phyloP scores from a whole-genome alignment of 352 stramenopile species.

The Phytophthora hybrid region DNA sequence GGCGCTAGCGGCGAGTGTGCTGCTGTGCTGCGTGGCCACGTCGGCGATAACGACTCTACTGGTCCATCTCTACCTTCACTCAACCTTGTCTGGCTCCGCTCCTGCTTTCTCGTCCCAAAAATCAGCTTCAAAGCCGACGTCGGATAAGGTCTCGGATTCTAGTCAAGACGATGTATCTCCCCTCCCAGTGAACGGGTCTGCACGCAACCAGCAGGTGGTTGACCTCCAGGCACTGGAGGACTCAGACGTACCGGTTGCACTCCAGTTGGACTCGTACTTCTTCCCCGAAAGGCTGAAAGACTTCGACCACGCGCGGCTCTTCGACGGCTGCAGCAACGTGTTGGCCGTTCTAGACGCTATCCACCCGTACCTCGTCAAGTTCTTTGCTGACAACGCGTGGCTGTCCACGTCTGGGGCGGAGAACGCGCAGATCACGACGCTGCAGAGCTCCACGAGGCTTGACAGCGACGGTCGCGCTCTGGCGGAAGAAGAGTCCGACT shows the following conservation, averaged over 20 bases:
- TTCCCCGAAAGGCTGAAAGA: slow-evolving; percentile 41
- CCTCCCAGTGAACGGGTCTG: not conserved
- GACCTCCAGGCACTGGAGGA: slow-evolving; percentile 38
- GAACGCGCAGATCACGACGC: slow-evolving; percentile 49
- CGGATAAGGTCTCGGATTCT: not conserved
- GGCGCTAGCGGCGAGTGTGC: slow-evolving; percentile 39
- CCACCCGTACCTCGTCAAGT: slow-evolving; percentile 60
- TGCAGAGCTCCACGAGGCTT: slow-evolving; percentile 46
- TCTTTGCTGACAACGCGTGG: slow-evolving; percentile 56
- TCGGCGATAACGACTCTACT: slow-evolving; percentile 51
- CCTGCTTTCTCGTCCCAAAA: not conserved
- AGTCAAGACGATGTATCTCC: slow-evolving; percentile 4
- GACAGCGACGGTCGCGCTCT: slow-evolving; percentile 41
- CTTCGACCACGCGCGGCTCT: slow-evolving; percentile 66
- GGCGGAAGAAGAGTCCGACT: slow-evolving; percentile 47
- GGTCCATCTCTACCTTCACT: slow-evolving; percentile 50
- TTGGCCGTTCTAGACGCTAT: slow-evolving; percentile 72
- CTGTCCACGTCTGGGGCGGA: slow-evolving; percentile 35
- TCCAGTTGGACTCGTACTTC: slow-evolving; percentile 67
- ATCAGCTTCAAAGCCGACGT: slow-evolving; percentile 1
- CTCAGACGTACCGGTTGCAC: slow-evolving; percentile 41
- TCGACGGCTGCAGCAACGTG: slow-evolving; percentile 65
- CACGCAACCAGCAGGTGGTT: slow-evolving; percentile 10
- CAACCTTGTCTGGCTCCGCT: not conserved
- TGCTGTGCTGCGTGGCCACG: slow-evolving; percentile 52